Conservation (phyloP, 1,139 yeast species). For the Nematodospora anomalae region DNA sequence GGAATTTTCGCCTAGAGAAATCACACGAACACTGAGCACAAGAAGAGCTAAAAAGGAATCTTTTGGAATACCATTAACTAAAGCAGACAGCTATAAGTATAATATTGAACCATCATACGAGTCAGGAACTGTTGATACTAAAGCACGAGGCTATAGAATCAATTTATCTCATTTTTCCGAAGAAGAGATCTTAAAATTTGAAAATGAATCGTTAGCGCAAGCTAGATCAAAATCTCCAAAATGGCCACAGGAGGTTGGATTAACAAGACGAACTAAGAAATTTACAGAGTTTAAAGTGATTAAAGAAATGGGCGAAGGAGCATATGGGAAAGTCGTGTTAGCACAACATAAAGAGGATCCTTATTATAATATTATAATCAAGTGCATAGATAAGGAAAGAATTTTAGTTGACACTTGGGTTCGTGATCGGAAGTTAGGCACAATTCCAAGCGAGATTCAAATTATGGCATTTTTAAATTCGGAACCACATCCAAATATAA, state of each 20-base stretch:
- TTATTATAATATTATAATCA: constrained; percentile 69
- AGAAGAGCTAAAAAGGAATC: constrained; percentile 33
- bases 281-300: constrained; percentile 68
- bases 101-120: not conserved
- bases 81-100: constrained; percentile 9
- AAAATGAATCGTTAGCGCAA: constrained; percentile 41
- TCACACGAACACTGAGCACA: constrained; percentile 39
- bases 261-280: constrained; percentile 61
- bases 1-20: constrained; percentile 36
- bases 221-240: constrained; percentile 34
- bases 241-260: constrained; percentile 63
- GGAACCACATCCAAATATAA: constrained; percentile 83
- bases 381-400: constrained; percentile 87
- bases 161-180: constrained; percentile 30
- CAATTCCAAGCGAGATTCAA: constrained; percentile 92
- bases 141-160: not conserved
- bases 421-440: constrained; percentile 84
- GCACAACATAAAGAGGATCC: constrained; percentile 69
- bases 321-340: constrained; percentile 88
- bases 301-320: constrained; percentile 92
- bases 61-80: constrained; percentile 24
- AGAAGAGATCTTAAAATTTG: constrained; percentile 41
- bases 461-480: constrained; percentile 77
- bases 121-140: not conserved
- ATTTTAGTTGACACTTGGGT: constrained; percentile 98